Percentiles rank a stretch among this genome's conserved stretches.
These are phyloP conservation scores for Lotus japonicus DNA, from an alignment of 306 rosid species.

Conservation along the genomic window DNA sequence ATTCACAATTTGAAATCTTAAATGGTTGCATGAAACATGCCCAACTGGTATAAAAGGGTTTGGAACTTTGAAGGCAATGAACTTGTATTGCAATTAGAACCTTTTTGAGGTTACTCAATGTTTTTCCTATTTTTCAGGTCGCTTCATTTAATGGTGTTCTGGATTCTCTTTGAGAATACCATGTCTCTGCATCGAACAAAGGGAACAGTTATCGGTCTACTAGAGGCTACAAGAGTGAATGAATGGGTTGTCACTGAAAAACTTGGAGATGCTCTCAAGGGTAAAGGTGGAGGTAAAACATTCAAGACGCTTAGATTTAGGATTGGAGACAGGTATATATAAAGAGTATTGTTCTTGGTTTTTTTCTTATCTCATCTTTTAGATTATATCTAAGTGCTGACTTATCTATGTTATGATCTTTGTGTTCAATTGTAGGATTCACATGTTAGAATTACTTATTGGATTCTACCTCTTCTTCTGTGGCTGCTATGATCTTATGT, in stretches of 20 bases:
- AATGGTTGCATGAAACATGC: neutral
- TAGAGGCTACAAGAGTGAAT: slow-evolving; percentile 62
- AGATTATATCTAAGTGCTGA: neutral
- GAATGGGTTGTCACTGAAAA: slow-evolving; percentile 94
- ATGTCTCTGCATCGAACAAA: slow-evolving; percentile 86
- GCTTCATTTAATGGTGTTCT: slow-evolving; percentile 56
- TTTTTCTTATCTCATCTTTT: neutral
- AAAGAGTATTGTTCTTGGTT: neutral
- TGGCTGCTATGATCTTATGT: slow-evolving; percentile 58
- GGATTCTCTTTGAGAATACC: slow-evolving; percentile 88
- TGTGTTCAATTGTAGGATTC: slow-evolving; percentile 46
- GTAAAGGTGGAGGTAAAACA: slow-evolving; percentile 35
- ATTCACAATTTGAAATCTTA: no score
- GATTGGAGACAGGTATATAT: slow-evolving; percentile 74
- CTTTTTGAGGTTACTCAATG: neutral
- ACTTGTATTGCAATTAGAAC: neutral
- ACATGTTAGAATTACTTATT: slow-evolving; percentile 56
- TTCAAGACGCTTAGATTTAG: slow-evolving; percentile 41
- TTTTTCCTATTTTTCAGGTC: slow-evolving; percentile 46
- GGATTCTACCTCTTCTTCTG: slow-evolving; percentile 64
- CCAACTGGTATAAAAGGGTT: no score
- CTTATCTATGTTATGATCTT: neutral
- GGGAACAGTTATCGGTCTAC: slow-evolving; percentile 74
- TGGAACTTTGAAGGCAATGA: neutral
- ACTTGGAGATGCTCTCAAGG: slow-evolving; percentile 68